These are phyloP conservation scores for Glycine latifolia DNA, from an alignment of 306 rosid genomes.

Conservation along the genomic window DNA sequence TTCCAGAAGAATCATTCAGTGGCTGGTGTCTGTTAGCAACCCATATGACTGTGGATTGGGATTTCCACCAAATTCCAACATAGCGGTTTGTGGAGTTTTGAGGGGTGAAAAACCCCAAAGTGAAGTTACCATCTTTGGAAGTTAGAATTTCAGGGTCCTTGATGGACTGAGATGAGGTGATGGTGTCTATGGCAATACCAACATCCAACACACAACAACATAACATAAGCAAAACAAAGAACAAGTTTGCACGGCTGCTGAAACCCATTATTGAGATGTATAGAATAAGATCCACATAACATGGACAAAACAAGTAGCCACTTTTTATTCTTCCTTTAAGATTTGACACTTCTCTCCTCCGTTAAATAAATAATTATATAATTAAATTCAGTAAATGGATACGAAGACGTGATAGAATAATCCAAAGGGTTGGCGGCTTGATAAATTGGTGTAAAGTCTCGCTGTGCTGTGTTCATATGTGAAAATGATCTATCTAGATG, in stretches of 20 bases:
- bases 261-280: neutral
- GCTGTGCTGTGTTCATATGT: too few relatives aligned
- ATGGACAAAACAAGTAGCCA: too few relatives aligned
- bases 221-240: neutral
- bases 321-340: too few relatives aligned
- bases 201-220: neutral
- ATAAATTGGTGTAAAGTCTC: too few relatives aligned
- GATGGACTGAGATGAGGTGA: conserved; percentile 29
- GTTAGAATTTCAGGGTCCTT: conserved; percentile 31
- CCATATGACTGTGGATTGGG: conserved; percentile 44
- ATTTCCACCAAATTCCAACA: conserved; percentile 57
- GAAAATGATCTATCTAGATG: too few relatives aligned
- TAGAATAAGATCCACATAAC: too few relatives aligned
- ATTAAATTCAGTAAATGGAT: too few relatives aligned
- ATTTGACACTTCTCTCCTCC: too few relatives aligned
- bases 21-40: conserved; percentile 62
- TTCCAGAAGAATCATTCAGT: conserved; percentile 42
- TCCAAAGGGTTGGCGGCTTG: too few relatives aligned
- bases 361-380: too few relatives aligned
- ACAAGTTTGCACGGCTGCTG: neutral
- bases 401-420: too few relatives aligned
- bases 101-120: conserved; percentile 62
- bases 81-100: conserved; percentile 45
- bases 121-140: conserved; percentile 37
- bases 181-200: conserved; percentile 5